Base-by-base conservation (phyloP, 2,329 filamentous ascomycete genomes). In the Colletotrichum sansevieriae region DNA sequence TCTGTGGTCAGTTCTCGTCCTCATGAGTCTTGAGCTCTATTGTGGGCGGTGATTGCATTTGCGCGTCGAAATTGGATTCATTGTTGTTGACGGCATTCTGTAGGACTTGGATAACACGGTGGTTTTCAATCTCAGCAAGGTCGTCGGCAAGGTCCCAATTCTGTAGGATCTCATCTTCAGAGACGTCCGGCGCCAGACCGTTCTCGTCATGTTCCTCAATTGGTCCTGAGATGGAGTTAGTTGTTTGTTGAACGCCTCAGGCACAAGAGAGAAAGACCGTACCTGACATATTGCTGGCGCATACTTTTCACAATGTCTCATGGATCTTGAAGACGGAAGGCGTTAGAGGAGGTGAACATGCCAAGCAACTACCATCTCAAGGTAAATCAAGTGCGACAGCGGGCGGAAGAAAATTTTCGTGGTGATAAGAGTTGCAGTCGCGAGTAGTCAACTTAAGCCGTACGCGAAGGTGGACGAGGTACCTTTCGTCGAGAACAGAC, bases 81-180 rank as follows among this genome's bases (percentile, higher is more conserved):
- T 10, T 10, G 8, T 43, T 22, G 20, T 33, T 6, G 39, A 11
- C 15, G 54, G 25, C 13, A 39, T 60, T 51, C n/a, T 41, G 20
- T 13, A 43, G 25, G 25, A 33, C 35, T 29, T 41, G 15, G 2
- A 60, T 9, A 9, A 47, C 51, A 9, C 20, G 13, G 18, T 5
- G 46, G 13, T 49, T 33, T 33, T 60, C 57, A 13, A 51, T 51
- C 35, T 41, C 39, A 60, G 18, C 46, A 8, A 60, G 20, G 20
- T 60, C 35, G 3, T 51, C 44, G 11, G 25, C 20, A n/a, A 39
- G 20, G 41, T 35, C 57, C 29, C 29, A 49, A 35, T 13, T 20
- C 29, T 29, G 29, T 37, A 4, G 57, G 35, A n/a, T 44, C 12
- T 60, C 44, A 39, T 59, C 43, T 5, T 46, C 52, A 43, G 29